Base-by-base conservation (phyloP, 805 yeast genomes). In the Barnettozyma californica region DNA sequence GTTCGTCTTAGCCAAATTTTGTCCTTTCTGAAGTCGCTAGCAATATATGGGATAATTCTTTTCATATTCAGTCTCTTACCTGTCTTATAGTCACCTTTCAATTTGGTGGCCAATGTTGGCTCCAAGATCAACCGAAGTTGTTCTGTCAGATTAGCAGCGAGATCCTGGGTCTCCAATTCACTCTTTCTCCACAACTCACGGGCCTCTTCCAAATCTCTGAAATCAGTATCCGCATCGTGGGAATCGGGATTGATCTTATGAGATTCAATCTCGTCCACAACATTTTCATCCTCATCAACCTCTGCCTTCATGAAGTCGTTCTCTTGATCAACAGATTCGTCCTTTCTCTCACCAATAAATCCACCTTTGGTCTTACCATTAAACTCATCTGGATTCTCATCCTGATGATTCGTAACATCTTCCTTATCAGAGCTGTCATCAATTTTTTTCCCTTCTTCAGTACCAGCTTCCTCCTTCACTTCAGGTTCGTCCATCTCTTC, bases 1-100 rank as follows among this genome's bases (percentile, higher is more conserved):
- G 97, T 90, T 68, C 99, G 81, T 64, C 97, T 81, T 69, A 94
- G 77, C 99, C 99, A 94, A 50, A 94, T 94, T 74, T 94, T 94
- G 67, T 94, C 99, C 66, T 94, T 94, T 61, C 96, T 83, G 79
- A 89, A 94, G 61, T 90, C 96, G 35, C 96, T 87, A 0, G 99
- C 99, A 72, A 94, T 94, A 67, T 92, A 94, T 7, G 98, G 96
- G 61, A 94, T 94, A 60, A 94, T 94, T 57, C 97, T 77, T 74
- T 92, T 94, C 98, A 94, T 91, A 68, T 94, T 94, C 60, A 94
- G 77, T 57, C 99, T 77, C 66, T 94, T 94, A 66, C 99, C 99
- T 2, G 97, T 91, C 68, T 91, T 90, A 69, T 89, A 94, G 65
- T 94, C 99, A 62, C 99, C 99, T 53, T 79, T 81, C 49, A 94